Evolutionary conservation across 805 yeast genomes (phyloP), one percentile per base, ranked within the genome.

Genomic region (Cyberlindnera subsufficiens): DNA sequence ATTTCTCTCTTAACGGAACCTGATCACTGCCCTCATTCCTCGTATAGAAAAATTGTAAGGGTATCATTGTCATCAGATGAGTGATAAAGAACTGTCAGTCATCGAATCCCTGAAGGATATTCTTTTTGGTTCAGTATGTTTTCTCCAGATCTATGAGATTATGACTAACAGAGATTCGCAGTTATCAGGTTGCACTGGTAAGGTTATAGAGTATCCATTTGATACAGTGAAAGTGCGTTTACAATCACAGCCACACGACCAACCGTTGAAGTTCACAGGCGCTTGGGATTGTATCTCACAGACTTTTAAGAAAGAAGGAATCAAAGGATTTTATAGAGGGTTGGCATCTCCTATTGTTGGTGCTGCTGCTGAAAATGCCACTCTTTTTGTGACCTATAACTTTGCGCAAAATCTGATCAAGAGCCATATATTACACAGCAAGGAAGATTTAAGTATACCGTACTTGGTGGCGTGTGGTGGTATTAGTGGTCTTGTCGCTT

Each of bases 171-270:
- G 27, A 9, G 11, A 22, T 22, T 11, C 15, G 30, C 22, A 58
- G 61, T 20, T 58, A 9, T 71, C 96, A 1, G 98, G 98, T 14
- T 82, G 87, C 42, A 62, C 79, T 4, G 96, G 96, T 2, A 91
- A 90, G 59, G 53, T 84, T 27, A 75, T 90, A 13, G 98, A 90
- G 61, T 90, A 81, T 55, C 98, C 98, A 0, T 88, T 90, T 52
- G 98, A 90, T 56, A 91, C 97, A 0, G 74, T 89, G 36, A 90
- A 90, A 63, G 98, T 90, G 3, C 71, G 96, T 44, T 69, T 91
- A 27, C 91, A 84, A 57, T 77, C 88, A 1, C 93, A 86, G 56
- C 82, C 89, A 7, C 67, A 78, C 27, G 59, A 65, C 4, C 46
- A 53, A 7, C 73, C 75, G 0, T 63, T 76, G 10, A 59, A 63